These are phyloP conservation scores for Cadophora gregata DNA, from an alignment of 2,329 filamentous ascomycete genomes.

Conservation along the genomic window DNA sequence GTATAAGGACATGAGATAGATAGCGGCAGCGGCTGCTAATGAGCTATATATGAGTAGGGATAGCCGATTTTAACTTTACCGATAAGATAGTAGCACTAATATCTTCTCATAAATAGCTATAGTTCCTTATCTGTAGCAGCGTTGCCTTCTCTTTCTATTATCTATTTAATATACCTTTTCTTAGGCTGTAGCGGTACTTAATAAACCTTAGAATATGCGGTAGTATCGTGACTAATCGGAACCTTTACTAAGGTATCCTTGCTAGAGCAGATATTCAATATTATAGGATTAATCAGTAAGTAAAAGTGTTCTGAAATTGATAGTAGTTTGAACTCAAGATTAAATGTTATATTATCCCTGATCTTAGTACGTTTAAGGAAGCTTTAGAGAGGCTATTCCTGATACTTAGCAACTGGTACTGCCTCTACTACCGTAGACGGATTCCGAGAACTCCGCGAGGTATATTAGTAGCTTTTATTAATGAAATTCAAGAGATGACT, in stretches of 20 bases:
- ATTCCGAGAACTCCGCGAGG: background rate
- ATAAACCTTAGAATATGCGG: background rate
- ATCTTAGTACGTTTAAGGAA: conserved; percentile 32
- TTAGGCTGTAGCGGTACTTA: conserved; percentile 3
- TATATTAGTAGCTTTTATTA: background rate
- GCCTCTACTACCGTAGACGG: conserved; percentile 14
- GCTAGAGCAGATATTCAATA: conserved; percentile 14
- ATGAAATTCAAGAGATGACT: background rate
- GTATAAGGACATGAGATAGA: too few species aligned
- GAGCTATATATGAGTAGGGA: too few species aligned
- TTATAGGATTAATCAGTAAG: conserved; percentile 21
- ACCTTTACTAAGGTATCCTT: background rate
- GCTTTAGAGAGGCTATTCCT: conserved; percentile 33
- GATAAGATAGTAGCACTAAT: too few species aligned
- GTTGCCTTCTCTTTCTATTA: background rate
- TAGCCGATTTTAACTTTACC: too few species aligned
- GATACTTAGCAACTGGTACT: conserved; percentile 31
- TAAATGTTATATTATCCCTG: conserved; percentile 24
- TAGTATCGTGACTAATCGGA: background rate
- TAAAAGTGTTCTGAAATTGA: conserved; percentile 25
- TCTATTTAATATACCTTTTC: background rate
- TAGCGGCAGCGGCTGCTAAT: too few species aligned
- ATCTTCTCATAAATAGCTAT: background rate
- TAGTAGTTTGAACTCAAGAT: conserved; percentile 28
- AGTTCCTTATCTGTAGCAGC: background rate